Conservation (phyloP, 139 green algal genomes). For the Auxenochlorella pyrenoidosa region DNA sequence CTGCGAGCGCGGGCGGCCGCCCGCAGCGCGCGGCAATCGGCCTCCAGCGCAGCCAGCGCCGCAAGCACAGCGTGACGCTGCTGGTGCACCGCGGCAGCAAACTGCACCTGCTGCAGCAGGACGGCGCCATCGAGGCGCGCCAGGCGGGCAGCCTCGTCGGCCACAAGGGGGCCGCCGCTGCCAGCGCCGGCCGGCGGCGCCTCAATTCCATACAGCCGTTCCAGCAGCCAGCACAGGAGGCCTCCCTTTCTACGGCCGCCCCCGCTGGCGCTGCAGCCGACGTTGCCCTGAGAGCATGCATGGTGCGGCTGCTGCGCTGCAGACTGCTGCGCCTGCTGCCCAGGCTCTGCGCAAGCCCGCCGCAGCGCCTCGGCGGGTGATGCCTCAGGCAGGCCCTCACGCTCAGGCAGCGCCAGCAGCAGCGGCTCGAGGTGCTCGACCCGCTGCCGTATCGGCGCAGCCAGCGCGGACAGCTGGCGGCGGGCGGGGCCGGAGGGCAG, state of each 20-base stretch:
- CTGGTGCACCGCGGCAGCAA: conserved; percentile 28
- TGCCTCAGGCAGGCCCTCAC: not conserved
- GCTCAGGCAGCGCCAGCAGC: conserved; percentile 32
- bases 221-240: conserved; percentile 14
- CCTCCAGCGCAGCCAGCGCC: not conserved
- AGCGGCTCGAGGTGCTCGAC: conserved; percentile 26
- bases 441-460: not conserved
- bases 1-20: not conserved
- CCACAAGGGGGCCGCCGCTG: not conserved
- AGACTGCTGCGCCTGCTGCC: not conserved
- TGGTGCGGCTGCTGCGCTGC: not conserved
- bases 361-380: not conserved
- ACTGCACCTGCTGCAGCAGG: conserved; percentile 37
- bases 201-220: not conserved
- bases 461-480: conserved; percentile 20
- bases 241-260: not conserved
- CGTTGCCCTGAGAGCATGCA: not conserved
- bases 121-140: not conserved
- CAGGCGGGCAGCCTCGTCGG: not conserved
- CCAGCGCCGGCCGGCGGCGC: not conserved
- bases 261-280: not conserved
- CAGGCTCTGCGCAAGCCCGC: not conserved
- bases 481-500: conserved; percentile 13
- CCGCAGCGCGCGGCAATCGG: not conserved
- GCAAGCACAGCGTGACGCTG: not conserved